Evolutionary conservation across 2,329 filamentous ascomycete genomes (phyloP).

Genomic region (Talaromyces atroroseus): DNA sequence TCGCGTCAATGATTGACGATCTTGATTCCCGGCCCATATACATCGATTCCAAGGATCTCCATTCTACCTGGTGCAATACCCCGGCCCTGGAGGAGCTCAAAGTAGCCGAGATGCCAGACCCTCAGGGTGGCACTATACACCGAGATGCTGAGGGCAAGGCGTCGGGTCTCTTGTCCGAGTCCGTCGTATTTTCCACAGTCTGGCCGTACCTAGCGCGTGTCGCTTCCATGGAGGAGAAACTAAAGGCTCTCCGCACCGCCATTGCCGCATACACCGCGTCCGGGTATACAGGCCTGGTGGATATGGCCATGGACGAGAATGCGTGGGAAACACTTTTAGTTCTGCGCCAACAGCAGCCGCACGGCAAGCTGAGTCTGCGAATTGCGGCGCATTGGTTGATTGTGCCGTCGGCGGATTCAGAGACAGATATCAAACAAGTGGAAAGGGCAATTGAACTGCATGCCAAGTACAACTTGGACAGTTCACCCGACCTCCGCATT

Average conservation of each 20-base stretch:
- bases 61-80: constrained; percentile 48
- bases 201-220: constrained; percentile 45
- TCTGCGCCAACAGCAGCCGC: constrained; percentile 25
- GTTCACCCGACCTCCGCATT: constrained; percentile 40
- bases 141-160: constrained; percentile 40
- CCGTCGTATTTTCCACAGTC: constrained; percentile 41
- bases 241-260: constrained; percentile 36
- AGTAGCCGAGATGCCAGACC: constrained; percentile 36
- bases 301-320: constrained; percentile 50
- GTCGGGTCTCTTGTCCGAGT: constrained; percentile 44
- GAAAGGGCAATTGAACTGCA: constrained; percentile 42
- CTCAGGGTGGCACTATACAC: constrained; percentile 44
- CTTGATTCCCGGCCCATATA: constrained; percentile 46
- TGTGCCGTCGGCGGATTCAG: constrained; percentile 34
- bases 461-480: constrained; percentile 34
- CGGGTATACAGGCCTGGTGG: constrained; percentile 46
- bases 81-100: constrained; percentile 44
- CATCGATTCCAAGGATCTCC: constrained; percentile 47
- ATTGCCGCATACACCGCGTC: constrained; percentile 40
- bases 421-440: constrained; percentile 38
- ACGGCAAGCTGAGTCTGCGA: constrained; percentile 36
- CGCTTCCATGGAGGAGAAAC: constrained; percentile 40
- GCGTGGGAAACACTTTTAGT: constrained; percentile 42
- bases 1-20: constrained; percentile 45
- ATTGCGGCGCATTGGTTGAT: constrained; percentile 48